Evolutionary conservation across 2,329 filamentous ascomycete genomes (phyloP).

Genomic region (Microthyrium microscopicum): DNA sequence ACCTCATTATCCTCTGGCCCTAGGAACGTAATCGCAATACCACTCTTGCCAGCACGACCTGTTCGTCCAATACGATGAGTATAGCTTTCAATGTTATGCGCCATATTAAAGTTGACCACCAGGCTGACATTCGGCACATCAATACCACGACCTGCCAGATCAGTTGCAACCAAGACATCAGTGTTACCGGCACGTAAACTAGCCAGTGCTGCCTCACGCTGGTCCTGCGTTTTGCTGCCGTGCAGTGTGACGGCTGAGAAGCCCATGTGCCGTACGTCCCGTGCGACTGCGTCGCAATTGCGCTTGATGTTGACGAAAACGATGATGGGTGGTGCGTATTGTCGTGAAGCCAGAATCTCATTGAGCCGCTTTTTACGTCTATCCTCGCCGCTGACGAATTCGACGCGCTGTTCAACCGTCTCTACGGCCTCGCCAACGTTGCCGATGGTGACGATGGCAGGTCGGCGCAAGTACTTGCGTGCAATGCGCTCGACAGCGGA

Average conservation of each 20-base stretch:
- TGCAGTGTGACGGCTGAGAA: constrained; percentile 82
- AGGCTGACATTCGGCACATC: constrained; percentile 88
- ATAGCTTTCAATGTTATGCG: constrained; percentile 79
- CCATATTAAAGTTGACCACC: constrained; percentile 99
- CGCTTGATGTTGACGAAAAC: constrained; percentile 99
- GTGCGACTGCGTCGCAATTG: constrained; percentile 85
- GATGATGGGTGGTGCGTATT: constrained; percentile 82
- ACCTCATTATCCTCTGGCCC: constrained; percentile 80
- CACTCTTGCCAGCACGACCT: constrained; percentile 90
- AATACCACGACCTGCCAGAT: constrained; percentile 92
- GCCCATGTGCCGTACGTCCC: constrained; percentile 88
- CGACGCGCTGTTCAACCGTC: constrained; percentile 92
- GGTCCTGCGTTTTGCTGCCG: constrained; percentile 92
- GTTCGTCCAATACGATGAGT: constrained; percentile 95
- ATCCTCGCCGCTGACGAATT: constrained; percentile 80
- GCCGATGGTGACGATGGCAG: constrained; percentile 87
- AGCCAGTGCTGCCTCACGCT: constrained; percentile 80
- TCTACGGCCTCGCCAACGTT: constrained; percentile 92
- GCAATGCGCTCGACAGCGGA: constrained; percentile 83
- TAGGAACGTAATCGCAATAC: constrained; percentile 90
- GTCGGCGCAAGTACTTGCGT: constrained; percentile 86
- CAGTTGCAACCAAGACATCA: constrained; percentile 85
- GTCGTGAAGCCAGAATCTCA: constrained; percentile 66
- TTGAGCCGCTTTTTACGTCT: constrained; percentile 91
- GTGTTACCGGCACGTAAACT: constrained; percentile 67